Evolutionary conservation across 805 yeast genomes (phyloP).

Genomic region (Nakazawaea populi): DNA sequence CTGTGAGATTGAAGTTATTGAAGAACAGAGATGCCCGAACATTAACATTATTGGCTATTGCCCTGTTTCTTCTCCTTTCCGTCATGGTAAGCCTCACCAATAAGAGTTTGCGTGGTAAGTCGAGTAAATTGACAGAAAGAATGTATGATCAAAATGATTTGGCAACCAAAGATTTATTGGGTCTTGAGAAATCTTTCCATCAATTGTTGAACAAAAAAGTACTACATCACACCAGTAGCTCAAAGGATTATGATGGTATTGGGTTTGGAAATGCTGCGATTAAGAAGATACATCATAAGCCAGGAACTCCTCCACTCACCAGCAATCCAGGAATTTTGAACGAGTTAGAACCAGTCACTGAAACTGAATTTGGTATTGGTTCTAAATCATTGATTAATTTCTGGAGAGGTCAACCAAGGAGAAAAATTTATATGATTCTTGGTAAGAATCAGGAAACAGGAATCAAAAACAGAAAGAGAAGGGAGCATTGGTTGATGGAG

Average conservation of each 20-base stretch:
- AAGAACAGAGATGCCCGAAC: neutral
- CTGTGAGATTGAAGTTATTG: neutral
- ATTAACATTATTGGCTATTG: neutral
- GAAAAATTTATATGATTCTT: slow-evolving; percentile 28
- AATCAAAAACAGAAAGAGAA: slow-evolving; percentile 31
- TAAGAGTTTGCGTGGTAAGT: slow-evolving; percentile 2
- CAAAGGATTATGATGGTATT: slow-evolving; percentile 11
- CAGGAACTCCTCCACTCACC: slow-evolving; percentile 23
- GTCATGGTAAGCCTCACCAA: neutral
- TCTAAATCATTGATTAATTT: neutral
- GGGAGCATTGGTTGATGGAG: slow-evolving; percentile 40
- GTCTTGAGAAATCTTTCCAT: slow-evolving; percentile 14
- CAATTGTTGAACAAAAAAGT: slow-evolving; percentile 19
- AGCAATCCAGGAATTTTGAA: slow-evolving; percentile 21
- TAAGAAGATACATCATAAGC: slow-evolving; percentile 14
- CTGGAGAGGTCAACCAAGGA: slow-evolving; percentile 15
- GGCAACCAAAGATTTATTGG: slow-evolving; percentile 8
- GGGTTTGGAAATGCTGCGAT: slow-evolving; percentile 15
- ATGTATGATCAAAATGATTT: slow-evolving; percentile 3
- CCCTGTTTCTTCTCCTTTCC: neutral
- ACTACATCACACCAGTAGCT: slow-evolving; percentile 8
- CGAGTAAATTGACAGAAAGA: neutral
- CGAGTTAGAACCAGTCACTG: slow-evolving; percentile 8
- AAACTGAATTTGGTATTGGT: neutral
- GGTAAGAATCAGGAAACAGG: slow-evolving; percentile 38